Evolutionary conservation across 208 protist genomes (phyloP).

Genomic region (Tritrichomonas musculus): DNA sequence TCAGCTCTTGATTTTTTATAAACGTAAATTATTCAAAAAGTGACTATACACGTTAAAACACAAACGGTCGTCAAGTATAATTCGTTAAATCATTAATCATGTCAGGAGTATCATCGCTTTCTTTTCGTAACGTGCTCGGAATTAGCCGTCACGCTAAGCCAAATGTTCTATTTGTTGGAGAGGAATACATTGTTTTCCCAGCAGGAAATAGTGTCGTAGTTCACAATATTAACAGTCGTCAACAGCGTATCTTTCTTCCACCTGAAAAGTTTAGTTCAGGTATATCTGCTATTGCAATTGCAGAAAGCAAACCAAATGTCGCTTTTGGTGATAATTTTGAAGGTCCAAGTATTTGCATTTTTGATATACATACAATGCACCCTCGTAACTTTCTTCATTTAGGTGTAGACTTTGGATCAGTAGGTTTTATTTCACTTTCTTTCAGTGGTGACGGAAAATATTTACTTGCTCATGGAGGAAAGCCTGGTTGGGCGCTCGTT

Average conservation of each 20-base stretch:
- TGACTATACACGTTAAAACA: too few relatives aligned
- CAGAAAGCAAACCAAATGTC: neutral
- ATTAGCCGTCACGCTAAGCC: neutral
- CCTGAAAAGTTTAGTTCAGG: neutral
- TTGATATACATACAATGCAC: constrained; percentile 24
- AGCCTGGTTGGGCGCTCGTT: neutral
- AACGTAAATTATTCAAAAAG: too few relatives aligned
- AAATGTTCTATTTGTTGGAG: constrained; percentile 14
- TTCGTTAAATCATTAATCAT: too few relatives aligned
- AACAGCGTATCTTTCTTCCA: neutral
- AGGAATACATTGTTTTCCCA: neutral
- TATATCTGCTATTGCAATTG: neutral
- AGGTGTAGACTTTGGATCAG: neutral
- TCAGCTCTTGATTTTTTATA: too few relatives aligned
- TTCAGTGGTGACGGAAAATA: constrained; percentile 25
- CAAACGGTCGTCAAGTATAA: too few relatives aligned
- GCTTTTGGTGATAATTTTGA: constrained; percentile 13
- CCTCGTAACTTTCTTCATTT: neutral
- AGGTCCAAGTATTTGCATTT: neutral
- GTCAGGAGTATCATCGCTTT: neutral
- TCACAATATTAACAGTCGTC: constrained; percentile 28
- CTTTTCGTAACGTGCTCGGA: neutral
- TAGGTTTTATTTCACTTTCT: constrained; percentile 31
- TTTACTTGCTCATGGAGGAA: neutral
- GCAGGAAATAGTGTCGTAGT: neutral